Percentiles rank a stretch among this genome's conserved stretches.
Evolutionary conservation across 1,139 yeast species (phyloP).

Genomic region (Lodderomyces margitis): DNA sequence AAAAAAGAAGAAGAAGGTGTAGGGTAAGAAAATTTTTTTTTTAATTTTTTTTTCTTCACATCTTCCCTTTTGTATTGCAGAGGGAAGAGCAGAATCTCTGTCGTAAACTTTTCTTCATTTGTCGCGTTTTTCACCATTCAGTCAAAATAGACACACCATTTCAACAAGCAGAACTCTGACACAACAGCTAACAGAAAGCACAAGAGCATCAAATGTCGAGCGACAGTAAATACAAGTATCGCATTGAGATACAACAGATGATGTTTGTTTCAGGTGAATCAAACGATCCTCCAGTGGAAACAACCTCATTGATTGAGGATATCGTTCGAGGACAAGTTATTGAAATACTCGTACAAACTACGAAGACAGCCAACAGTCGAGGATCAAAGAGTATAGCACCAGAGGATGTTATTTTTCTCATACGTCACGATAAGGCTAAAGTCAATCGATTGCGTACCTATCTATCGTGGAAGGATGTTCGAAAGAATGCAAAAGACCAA

Average conservation of each 20-base stretch:
- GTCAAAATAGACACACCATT: no score
- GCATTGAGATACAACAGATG: slow-evolving; percentile 93
- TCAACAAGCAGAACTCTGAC: no score
- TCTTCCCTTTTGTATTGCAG: not conserved
- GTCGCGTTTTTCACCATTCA: no score
- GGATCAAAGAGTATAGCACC: slow-evolving; percentile 87
- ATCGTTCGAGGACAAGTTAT: slow-evolving; percentile 94
- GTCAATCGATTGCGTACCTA: slow-evolving; percentile 89
- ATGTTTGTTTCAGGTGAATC: slow-evolving; percentile 98
- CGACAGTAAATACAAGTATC: slow-evolving; percentile 63
- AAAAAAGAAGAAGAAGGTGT: slow-evolving; percentile 4
- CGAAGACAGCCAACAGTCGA: slow-evolving; percentile 71
- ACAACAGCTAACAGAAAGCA: not conserved
- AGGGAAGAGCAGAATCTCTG: not conserved
- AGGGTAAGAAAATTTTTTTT: slow-evolving; percentile 6
- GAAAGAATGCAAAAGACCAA: slow-evolving; percentile 95
- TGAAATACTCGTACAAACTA: slow-evolving; percentile 78
- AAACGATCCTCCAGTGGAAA: slow-evolving; percentile 88
- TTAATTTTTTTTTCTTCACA: slow-evolving; percentile 1
- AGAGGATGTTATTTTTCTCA: slow-evolving; percentile 89
- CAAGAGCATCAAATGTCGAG: slow-evolving; percentile 7
- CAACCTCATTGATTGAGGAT: slow-evolving; percentile 89
- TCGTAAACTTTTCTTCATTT: not conserved
- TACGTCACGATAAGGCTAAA: slow-evolving; percentile 92
- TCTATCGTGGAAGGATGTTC: slow-evolving; percentile 94